phyloP scores from a whole-genome alignment of 805 yeast species.

The Ogataea henricii region DNA sequence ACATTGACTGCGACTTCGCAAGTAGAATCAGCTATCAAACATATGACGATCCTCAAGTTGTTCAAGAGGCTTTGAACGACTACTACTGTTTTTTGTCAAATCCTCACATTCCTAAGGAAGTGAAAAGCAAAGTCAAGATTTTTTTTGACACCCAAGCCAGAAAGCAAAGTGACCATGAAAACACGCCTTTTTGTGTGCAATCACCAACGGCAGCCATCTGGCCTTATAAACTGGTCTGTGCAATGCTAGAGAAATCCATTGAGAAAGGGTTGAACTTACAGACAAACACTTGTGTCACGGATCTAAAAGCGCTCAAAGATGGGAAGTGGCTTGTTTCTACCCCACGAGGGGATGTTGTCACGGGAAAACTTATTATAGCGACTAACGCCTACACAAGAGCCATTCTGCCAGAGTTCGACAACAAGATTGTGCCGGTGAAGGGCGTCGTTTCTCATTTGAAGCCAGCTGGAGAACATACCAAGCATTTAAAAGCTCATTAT shows the following conservation, averaged over 20 bases:
- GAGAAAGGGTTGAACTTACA: slow-evolving; percentile 42
- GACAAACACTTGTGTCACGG: slow-evolving; percentile 42
- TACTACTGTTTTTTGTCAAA: slow-evolving; percentile 29
- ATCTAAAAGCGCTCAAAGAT: slow-evolving; percentile 26
- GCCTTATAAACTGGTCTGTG: slow-evolving; percentile 45
- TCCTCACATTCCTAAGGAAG: slow-evolving; percentile 30
- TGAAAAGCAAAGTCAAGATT: slow-evolving; percentile 35
- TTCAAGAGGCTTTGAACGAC: slow-evolving; percentile 21
- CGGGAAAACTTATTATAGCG: slow-evolving; percentile 40
- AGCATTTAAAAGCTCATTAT: slow-evolving; percentile 19
- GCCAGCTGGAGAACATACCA: slow-evolving; percentile 12
- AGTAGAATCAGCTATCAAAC: slow-evolving; percentile 39
- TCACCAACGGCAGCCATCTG: slow-evolving; percentile 47
- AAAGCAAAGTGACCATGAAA: slow-evolving; percentile 29
- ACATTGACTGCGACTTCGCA: slow-evolving; percentile 43
- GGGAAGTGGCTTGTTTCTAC: slow-evolving; percentile 38
- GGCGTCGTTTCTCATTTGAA: slow-evolving; percentile 36
- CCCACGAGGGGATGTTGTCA: slow-evolving; percentile 25
- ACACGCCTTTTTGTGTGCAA: slow-evolving; percentile 34
- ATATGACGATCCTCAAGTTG: slow-evolving; percentile 23
- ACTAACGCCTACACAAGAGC: slow-evolving; percentile 40
- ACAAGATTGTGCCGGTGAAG: slow-evolving; percentile 39
- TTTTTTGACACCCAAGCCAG: slow-evolving; percentile 35
- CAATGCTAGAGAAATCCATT: slow-evolving; percentile 36
- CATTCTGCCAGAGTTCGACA: slow-evolving; percentile 29